Percentiles rank a stretch among this genome's conserved stretches.
phyloP scores from a whole-genome alignment of 1,139 yeast genomes.

The Spathaspora sp. region DNA sequence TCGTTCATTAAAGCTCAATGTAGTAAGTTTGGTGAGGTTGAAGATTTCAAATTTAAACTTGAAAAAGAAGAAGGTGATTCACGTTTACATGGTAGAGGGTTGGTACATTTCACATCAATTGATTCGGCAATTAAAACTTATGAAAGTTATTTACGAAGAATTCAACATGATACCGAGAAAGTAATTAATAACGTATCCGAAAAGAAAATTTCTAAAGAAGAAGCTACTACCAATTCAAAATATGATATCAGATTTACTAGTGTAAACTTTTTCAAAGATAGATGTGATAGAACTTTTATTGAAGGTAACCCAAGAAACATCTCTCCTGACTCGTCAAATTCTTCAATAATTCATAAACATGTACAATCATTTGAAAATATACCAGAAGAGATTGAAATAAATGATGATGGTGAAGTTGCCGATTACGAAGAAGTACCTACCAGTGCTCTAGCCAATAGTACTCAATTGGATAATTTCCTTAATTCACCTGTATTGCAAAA shows the following conservation, averaged over 20 bases:
- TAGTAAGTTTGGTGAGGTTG: slow-evolving; percentile 36
- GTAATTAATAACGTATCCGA: slow-evolving; percentile 17
- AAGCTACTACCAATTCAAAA: slow-evolving; percentile 8
- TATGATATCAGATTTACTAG: slow-evolving; percentile 18
- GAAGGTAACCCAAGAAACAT: slow-evolving; percentile 7
- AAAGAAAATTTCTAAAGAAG: slow-evolving; percentile 4
- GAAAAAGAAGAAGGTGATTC: slow-evolving; percentile 6
- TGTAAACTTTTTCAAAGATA: slow-evolving; percentile 32
- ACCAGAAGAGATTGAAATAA: slow-evolving; percentile 10
- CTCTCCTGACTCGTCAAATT: slow-evolving; percentile 3
- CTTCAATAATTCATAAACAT: background rate
- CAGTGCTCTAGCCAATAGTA: slow-evolving; percentile 9
- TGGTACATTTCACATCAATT: slow-evolving; percentile 40
- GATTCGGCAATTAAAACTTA: slow-evolving; percentile 41
- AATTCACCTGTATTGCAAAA: slow-evolving; percentile 8
- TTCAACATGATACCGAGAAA: slow-evolving; percentile 24
- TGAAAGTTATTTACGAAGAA: slow-evolving; percentile 30
- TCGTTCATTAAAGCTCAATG: slow-evolving; percentile 22
- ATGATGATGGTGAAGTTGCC: slow-evolving; percentile 3
- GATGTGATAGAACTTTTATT: slow-evolving; percentile 33
- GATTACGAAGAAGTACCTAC: background rate
- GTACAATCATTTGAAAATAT: slow-evolving; percentile 5
- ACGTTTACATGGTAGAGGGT: slow-evolving; percentile 15
- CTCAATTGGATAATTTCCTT: slow-evolving; percentile 12
- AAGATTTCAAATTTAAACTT: slow-evolving; percentile 22